phyloP scores from a whole-genome alignment of 192 early-diverging fungal species.

The Mortierella antarctica region DNA sequence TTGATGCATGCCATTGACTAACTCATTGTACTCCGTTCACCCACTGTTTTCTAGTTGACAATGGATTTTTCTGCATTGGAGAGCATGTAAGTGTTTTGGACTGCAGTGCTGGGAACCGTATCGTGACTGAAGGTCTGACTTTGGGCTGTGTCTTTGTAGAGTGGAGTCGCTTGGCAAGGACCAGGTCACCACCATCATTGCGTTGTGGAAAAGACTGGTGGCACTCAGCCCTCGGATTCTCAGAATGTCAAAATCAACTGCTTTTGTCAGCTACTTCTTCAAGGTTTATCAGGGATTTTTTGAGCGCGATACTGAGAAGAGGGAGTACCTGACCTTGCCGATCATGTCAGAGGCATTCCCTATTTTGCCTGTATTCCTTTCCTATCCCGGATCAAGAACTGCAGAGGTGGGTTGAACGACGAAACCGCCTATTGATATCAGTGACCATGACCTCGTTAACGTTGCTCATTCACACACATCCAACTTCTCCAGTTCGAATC shows the following conservation, averaged over 20 bases:
- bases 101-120: background rate
- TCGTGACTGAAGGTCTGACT: too few species aligned
- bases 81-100: conserved; percentile 41
- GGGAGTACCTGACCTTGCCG: conserved; percentile 42
- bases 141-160: conserved; percentile 10
- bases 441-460: background rate
- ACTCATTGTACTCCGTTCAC: background rate
- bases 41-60: conserved; percentile 18
- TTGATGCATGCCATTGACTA: background rate
- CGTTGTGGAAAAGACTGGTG: conserved; percentile 63
- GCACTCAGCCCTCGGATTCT: conserved; percentile 56
- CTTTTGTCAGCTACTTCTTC: conserved; percentile 53
- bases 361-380: conserved; percentile 60
- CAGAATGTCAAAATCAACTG: conserved; percentile 21
- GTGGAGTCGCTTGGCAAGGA: conserved; percentile 24
- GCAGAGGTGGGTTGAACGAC: conserved; percentile 22
- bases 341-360: conserved; percentile 60
- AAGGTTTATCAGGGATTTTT: conserved; percentile 53
- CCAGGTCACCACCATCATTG: conserved; percentile 42
- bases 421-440: background rate
- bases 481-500: conserved; percentile 16
- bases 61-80: conserved; percentile 33
- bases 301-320: conserved; percentile 21
- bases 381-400: conserved; percentile 25
- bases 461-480: background rate